Conservation (phyloP, 139 green algal species). For the Micromonas commoda region DNA sequence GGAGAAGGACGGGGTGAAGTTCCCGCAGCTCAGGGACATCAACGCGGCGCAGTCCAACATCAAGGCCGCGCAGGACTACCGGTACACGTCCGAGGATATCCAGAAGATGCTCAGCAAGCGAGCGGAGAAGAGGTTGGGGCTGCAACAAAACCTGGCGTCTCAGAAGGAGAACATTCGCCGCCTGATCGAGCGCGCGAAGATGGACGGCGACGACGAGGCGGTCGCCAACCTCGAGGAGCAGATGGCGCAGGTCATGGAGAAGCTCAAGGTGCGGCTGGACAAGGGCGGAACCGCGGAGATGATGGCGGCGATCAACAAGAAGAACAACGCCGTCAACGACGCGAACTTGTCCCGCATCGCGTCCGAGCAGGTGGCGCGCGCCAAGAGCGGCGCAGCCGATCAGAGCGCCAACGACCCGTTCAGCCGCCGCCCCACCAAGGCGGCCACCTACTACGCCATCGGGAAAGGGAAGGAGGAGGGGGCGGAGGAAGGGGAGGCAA, state of each 20-base stretch:
- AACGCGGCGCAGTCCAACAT: neutral
- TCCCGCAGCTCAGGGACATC: neutral
- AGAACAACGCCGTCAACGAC: neutral
- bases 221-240: neutral
- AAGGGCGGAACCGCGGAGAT: neutral
- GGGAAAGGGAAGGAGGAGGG: neutral
- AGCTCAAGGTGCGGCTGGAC: neutral
- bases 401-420: slow-evolving; percentile 7
- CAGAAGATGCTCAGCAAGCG: slow-evolving; percentile 3
- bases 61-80: neutral
- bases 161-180: slow-evolving; percentile 14
- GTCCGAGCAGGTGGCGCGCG: slow-evolving; percentile 4
- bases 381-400: neutral
- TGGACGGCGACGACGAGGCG: neutral
- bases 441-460: slow-evolving; percentile 1
- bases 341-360: neutral
- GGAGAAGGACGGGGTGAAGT: neutral
- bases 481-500: neutral
- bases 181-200: neutral
- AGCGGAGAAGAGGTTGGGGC: neutral
- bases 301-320: slow-evolving; percentile 20
- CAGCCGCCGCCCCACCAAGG: neutral
- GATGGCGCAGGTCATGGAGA: slow-evolving; percentile 2
- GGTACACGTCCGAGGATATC: slow-evolving; percentile 22
- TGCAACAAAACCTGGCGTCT: neutral